These are phyloP conservation scores for Purpureocillium lavendulum DNA, from an alignment of 2,329 filamentous ascomycete species.

Conservation along the genomic window DNA sequence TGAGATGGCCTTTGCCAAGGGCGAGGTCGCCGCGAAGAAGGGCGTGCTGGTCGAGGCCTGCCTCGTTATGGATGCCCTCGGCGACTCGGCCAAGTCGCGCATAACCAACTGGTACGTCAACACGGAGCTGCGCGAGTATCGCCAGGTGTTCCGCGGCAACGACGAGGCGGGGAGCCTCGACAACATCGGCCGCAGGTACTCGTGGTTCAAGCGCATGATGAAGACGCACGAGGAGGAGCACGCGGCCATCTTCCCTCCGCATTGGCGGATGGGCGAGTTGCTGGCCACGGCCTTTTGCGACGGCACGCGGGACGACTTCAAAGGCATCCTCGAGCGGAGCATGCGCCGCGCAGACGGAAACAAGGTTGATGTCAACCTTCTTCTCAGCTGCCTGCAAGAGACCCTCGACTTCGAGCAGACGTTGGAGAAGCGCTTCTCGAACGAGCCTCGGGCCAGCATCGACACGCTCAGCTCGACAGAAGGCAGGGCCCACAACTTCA, in stretches of 20 bases:
- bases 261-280: slow-evolving; percentile 86
- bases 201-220: slow-evolving; percentile 93
- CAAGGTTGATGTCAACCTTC: slow-evolving; percentile 79
- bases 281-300: slow-evolving; percentile 91
- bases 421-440: slow-evolving; percentile 75
- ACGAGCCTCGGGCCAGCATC: slow-evolving; percentile 67
- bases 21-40: slow-evolving; percentile 64
- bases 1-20: slow-evolving; percentile 86
- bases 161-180: slow-evolving; percentile 94
- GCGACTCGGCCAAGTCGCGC: slow-evolving; percentile 73
- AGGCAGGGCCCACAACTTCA: slow-evolving; percentile 69
- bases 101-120: slow-evolving; percentile 97
- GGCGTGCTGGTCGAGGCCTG: slow-evolving; percentile 78
- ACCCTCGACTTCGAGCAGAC: slow-evolving; percentile 95
- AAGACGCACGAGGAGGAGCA: slow-evolving; percentile 96
- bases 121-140: slow-evolving; percentile 89
- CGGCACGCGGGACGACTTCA: slow-evolving; percentile 91
- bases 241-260: slow-evolving; percentile 72
- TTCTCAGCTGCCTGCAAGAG: slow-evolving; percentile 85
- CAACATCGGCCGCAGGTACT: slow-evolving; percentile 90
- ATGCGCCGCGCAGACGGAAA: slow-evolving; percentile 71
- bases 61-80: slow-evolving; percentile 87
- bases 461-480: slow-evolving; percentile 80
- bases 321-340: slow-evolving; percentile 79
- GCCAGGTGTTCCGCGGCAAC: slow-evolving; percentile 90